These are phyloP conservation scores for Podila epigama DNA, from an alignment of 192 early-diverging fungal genomes.

Conservation along the genomic window DNA sequence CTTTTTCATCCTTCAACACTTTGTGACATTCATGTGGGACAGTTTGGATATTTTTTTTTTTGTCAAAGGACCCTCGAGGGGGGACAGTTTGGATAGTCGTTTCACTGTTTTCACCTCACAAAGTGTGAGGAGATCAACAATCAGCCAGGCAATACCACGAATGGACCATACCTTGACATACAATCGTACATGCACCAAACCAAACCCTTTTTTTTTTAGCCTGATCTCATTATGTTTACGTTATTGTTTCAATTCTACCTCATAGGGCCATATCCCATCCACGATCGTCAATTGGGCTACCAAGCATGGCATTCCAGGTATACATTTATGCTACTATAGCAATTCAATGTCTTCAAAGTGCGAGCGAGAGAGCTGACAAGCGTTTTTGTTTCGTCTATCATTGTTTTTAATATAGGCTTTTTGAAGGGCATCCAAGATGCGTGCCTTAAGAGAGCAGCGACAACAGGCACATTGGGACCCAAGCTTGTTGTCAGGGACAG, in stretches of 20 bases:
- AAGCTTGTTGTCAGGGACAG: not conserved
- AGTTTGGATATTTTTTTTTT: no score
- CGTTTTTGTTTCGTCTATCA: not conserved
- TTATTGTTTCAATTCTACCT: not conserved
- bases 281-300: slow-evolving; percentile 54
- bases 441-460: slow-evolving; percentile 36
- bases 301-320: slow-evolving; percentile 51
- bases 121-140: no score
- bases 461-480: slow-evolving; percentile 1
- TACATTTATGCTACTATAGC: not conserved
- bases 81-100: no score
- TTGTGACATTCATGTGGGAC: no score
- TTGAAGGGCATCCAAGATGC: slow-evolving; percentile 45
- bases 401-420: slow-evolving; percentile 9
- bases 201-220: no score
- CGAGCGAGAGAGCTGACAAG: not conserved
- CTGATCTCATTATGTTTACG: not conserved
- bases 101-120: no score
- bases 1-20: no score
- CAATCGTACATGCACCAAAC: not conserved
- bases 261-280: slow-evolving; percentile 48
- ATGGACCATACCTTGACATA: no score
- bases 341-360: not conserved
- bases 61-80: no score
- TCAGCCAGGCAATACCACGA: no score